phyloP scores from a whole-genome alignment of 2,329 filamentous ascomycete species.

The Tolypocladium cylindrosporum region DNA sequence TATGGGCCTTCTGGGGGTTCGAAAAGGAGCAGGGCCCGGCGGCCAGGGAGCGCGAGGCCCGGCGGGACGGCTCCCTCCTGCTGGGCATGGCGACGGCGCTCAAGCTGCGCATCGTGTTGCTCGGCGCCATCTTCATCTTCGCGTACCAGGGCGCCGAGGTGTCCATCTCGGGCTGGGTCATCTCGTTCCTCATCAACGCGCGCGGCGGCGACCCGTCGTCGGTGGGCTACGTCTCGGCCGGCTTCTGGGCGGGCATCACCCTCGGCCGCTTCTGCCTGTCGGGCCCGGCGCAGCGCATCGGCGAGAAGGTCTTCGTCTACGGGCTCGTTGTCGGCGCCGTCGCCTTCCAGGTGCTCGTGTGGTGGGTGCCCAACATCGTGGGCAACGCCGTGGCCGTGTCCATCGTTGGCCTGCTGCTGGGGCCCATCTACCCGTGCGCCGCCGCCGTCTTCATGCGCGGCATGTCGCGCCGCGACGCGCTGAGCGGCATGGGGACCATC shows the following conservation, averaged over 20 bases:
- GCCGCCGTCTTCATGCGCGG: slow-evolving; percentile 52
- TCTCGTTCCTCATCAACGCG: slow-evolving; percentile 69
- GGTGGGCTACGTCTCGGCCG: slow-evolving; percentile 71
- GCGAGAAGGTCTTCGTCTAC: slow-evolving; percentile 62
- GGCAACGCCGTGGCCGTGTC: slow-evolving; percentile 57
- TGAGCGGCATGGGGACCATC: slow-evolving; percentile 57
- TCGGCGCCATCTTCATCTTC: slow-evolving; percentile 76
- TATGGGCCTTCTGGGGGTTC: slow-evolving; percentile 62
- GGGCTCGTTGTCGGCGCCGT: slow-evolving; percentile 49
- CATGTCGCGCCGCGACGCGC: slow-evolving; percentile 48
- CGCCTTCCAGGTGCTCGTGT: slow-evolving; percentile 65
- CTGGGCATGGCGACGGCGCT: slow-evolving; percentile 37
- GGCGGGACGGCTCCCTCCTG: slow-evolving; percentile 14
- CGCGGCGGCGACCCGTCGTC: slow-evolving; percentile 58
- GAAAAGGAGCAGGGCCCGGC: slow-evolving; percentile 44
- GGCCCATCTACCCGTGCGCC: slow-evolving; percentile 70
- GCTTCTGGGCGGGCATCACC: slow-evolving; percentile 66
- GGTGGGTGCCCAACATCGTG: slow-evolving; percentile 67
- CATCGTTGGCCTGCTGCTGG: slow-evolving; percentile 65
- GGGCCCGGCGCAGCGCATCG: slow-evolving; percentile 53
- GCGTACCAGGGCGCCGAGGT: slow-evolving; percentile 81
- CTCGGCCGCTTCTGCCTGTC: slow-evolving; percentile 64
- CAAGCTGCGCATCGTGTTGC: slow-evolving; percentile 50
- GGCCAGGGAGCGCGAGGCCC: slow-evolving; percentile 22
- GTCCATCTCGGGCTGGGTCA: slow-evolving; percentile 76